Evolutionary conservation across 345 rosid species (phyloP), one percentile per base, ranked within the genome.

Genomic region (Sapria himalayana): DNA sequence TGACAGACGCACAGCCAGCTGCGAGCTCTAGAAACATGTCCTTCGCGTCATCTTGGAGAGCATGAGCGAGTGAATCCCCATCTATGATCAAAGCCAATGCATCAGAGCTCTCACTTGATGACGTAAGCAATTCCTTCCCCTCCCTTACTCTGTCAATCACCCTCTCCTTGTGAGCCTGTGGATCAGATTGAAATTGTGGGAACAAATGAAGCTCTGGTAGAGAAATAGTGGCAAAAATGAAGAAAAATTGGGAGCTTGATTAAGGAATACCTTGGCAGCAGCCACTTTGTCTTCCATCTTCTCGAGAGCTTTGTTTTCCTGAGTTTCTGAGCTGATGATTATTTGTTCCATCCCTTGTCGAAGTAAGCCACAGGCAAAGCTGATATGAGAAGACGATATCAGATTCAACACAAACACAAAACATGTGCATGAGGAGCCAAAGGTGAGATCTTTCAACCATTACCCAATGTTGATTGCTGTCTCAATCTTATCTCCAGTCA

Each of bases 401-500:
- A 35, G 6, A 24, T 41, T 35, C 21, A 22, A 55, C 51, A 49
- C 5, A 22, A 39, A 16, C 15, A 31, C 39, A 13, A 44, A 50
- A 37, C n/a, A 46, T 45, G 39, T 51, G n/a, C 33, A 48, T 38
- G 12, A 14, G 8, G 10, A 14, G 12, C 17, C 29, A 18, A 10
- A 19, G 3, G 20, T 25, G 43, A 34, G 8, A 20, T 22, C 22
- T 23, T 12, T 33, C 17, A 2, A 49, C 16, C 44, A 9, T 38
- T 54, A 81, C 97, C 97, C 97, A 4, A 86, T 81, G 49, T 86
- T 86, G 40, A 86, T 81, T 4, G 97, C 97, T 0, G 97, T 86
- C 70, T 86, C 97, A 94, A 86, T 78, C 59, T 86, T 86, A 59
- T 86, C 97, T 51, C 97, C 94, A 1, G 97, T 86, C 64, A 86